Base-by-base conservation (phyloP, 73 alveolate species). In the Paramecium biaurelia region DNA sequence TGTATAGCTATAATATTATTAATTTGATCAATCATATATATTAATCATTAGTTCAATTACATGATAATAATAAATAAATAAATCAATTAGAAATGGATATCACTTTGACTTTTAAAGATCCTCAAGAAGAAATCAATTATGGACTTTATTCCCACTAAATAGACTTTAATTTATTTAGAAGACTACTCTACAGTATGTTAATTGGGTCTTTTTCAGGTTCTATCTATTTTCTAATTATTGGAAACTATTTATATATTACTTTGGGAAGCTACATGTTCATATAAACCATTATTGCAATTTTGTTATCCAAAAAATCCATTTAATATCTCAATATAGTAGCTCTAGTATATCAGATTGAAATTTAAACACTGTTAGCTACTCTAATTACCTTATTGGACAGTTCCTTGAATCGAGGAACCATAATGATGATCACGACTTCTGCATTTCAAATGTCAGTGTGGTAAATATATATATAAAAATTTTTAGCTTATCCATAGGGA, bases 381-480 rank as follows among this genome's bases (percentile, higher is more conserved):
- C 47, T 63, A 12, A 63, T 63, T 14, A 63, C 84, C 6, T 63
- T 30, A 63, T 63, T 63, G 12, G 84, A 63, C 45, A 63, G 11
- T 26, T 63, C 84, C 7, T 14, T 63, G 41, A 26, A 63, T 3
- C 21, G 84, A 21, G 84, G 84, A 4, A 63, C 84, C 12, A 63
- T 63, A 2, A 63, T 63, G 84, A 63, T 63, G 28, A 63, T 63
- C 43, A 63, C 84, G 53, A 63, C 47, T 63, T 49, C 84, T 30
- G 84, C 84, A 63, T 63, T 63, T 63, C 84, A 63, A 63, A 30
- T 63, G 45, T 63, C 84, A 12, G 45, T 63, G 84, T 63, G 84
- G 84, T 63, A 63, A 30, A 63, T 32, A 18, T 53, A 53, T 53
- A 53, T 30, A 63, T 63, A 30, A 63, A 30, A 63, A 2, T 30